Conservation (phyloP, 2,329 filamentous ascomycete species). For the Stemphylium lycopersici region DNA sequence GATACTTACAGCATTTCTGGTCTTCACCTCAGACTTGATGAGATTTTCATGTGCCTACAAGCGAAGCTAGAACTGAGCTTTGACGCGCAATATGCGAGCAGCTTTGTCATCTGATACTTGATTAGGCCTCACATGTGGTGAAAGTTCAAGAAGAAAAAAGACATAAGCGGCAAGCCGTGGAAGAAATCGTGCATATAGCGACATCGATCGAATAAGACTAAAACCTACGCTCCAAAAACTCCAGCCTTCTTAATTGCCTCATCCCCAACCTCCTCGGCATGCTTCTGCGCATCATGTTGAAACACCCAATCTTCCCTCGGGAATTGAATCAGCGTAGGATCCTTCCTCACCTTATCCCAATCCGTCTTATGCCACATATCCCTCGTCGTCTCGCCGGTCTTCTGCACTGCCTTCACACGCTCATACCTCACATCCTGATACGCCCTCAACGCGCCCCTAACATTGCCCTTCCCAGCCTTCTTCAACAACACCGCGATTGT, state of each 20-base stretch:
- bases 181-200: too few species aligned
- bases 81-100: too few species aligned
- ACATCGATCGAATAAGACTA: not conserved
- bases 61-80: too few species aligned
- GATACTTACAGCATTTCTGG: too few species aligned
- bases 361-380: conserved; percentile 47
- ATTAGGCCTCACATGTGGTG: too few species aligned
- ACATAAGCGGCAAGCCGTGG: too few species aligned
- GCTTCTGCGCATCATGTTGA: conserved; percentile 36
- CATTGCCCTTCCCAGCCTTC: conserved; percentile 38
- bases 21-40: too few species aligned
- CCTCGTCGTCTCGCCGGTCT: conserved; percentile 43
- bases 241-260: conserved; percentile 32
- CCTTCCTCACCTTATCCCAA: conserved; percentile 42
- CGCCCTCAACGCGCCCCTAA: conserved; percentile 35
- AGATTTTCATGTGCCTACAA: too few species aligned
- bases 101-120: too few species aligned
- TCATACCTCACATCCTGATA: conserved; percentile 46
- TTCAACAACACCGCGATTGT: conserved; percentile 36
- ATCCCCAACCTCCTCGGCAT: conserved; percentile 39
- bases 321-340: conserved; percentile 38
- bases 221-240: not conserved
- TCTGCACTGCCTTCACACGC: conserved; percentile 43
- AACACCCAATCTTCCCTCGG: conserved; percentile 46
- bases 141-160: too few species aligned